Evolutionary conservation across 2,329 filamentous ascomycete genomes (phyloP), one percentile per base, ranked within the genome.

Genomic region (Beauveria sp.): DNA sequence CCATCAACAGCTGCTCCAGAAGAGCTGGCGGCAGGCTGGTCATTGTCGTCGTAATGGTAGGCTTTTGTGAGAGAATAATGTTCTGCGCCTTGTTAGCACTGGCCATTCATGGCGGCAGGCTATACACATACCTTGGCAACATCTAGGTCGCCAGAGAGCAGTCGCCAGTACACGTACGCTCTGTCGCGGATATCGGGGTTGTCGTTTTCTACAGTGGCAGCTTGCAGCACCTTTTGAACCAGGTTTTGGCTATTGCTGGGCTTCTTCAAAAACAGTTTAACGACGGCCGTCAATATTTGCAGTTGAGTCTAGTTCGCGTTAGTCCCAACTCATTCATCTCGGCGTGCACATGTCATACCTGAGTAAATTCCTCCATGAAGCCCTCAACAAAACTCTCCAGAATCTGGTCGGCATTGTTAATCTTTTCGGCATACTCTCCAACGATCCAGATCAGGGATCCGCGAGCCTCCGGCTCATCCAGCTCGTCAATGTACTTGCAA

Each of bases 341-440:
- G 34, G 12, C 34, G 5, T 37, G 28, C 16, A 56, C 20, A 26
- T 18, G n/a, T 73, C 83, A 67, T 72, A 91, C 89, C 80, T 96
- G 93, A 57, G 92, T 94, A 71, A 97, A 97, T 73, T 99, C 94
- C 72, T 97, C 94, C 73, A 90, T 89, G 73, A 99, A 97, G 0
- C 87, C 88, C 61, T 97, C 94, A 14, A 97, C 93, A 70, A 99
- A 99, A 20, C 89, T 87, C 57, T 86, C 83, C 62, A 99, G 76
- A 64, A 99, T 97, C 67, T 97, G 91, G 65, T 92, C 92, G n/a
- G 94, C 94, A 69, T 99, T 97, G 77, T 85, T 96, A 70, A 99
- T 99, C 81, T 99, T 99, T 79, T 99, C 94, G 0, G 94, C 94
- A 72, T 99, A 99, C 73, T 99, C 94, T 67, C 94, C 94, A 6